Base-by-base conservation (phyloP, 768 basidiomycete genomes). In the Naganishia vishniacii region DNA sequence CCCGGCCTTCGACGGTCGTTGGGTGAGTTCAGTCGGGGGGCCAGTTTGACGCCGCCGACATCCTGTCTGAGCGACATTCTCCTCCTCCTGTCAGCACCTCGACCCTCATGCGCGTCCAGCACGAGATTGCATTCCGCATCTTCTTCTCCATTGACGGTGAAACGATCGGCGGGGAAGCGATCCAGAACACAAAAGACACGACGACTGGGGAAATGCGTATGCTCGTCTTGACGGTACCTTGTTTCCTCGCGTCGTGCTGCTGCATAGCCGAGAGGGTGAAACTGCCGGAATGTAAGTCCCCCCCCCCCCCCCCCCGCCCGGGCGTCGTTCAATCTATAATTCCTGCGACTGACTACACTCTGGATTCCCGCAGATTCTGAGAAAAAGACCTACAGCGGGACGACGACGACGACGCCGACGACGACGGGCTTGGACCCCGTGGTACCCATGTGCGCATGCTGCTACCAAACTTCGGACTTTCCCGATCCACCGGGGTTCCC, bases 171-270 rank as follows among this genome's bases (percentile, higher is more conserved):
- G 53, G 53, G 23, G 32, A 56, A 13, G 20, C 53, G 11, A 56
- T 56, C 32, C 34, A 12, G 37, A 26, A 26, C 32, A 56, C 18
- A 26, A 34, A 44, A 5, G 9, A 44, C 9, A 44, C 11, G 42
- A 51, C 32, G 49, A n/a, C 49, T 3, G 53, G 53, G 20, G 53
- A 56, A 29, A 56, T 56, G 53, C 32, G 53, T 6, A 56, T 56
- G 53, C 37, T 56, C 7, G 53, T 56, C 1, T 37, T 56, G 5
- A 37, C 53, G 8, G 31, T 56, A 18, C 53, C 53, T 1, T 56
- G 53, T n/a, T 56, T 56, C 37, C 37, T 56, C 23, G 53, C 53
- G 28, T 56, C 53, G 34, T 56, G 53, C 31, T 56, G 53, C 23
- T 56, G 53, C 23, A 56, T 56, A 32, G 37, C 32, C 3, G 53